A percentile compares a stretch with the other conserved stretches of the same genome.
Conservation (phyloP, 2,329 filamentous ascomycete genomes). For the Xenoacremonium recifei region DNA sequence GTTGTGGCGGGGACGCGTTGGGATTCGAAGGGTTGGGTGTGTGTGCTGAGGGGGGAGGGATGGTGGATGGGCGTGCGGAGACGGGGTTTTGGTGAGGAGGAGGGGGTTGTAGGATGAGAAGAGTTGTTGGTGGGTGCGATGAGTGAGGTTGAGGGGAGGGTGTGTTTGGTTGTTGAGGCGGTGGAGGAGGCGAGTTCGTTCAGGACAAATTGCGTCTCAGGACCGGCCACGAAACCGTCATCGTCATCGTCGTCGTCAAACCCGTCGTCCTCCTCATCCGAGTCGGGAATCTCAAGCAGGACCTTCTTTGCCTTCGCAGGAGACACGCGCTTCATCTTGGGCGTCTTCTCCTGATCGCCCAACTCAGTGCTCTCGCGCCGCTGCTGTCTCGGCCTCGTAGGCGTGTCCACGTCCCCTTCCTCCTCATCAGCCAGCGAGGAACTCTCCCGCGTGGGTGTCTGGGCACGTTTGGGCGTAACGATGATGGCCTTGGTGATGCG, state of each 20-base stretch:
- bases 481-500: not conserved
- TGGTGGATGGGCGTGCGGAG: slow-evolving; percentile 29
- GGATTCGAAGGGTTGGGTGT: slow-evolving; percentile 34
- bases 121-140: slow-evolving; percentile 11
- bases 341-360: slow-evolving; percentile 13
- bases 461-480: not conserved
- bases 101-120: slow-evolving; percentile 17
- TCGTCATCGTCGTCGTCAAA: slow-evolving; percentile 11
- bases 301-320: slow-evolving; percentile 15
- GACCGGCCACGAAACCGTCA: slow-evolving; percentile 25
- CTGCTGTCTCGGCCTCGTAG: slow-evolving; percentile 17
- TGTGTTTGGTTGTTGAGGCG: slow-evolving; percentile 12
- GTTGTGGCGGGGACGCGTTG: slow-evolving; percentile 52
- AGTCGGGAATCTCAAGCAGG: slow-evolving; percentile 47
- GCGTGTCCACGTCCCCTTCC: slow-evolving; percentile 23
- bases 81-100: slow-evolving; percentile 11
- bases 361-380: slow-evolving; percentile 19
- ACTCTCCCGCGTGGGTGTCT: slow-evolving; percentile 7
- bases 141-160: slow-evolving; percentile 7
- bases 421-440: slow-evolving; percentile 21
- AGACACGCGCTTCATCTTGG: slow-evolving; percentile 18
- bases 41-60: slow-evolving; percentile 16
- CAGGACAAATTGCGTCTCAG: slow-evolving; percentile 35
- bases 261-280: slow-evolving; percentile 41
- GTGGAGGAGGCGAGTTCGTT: slow-evolving; percentile 30